These are phyloP conservation scores for Histomonas meleagridis DNA, from an alignment of 208 protist genomes.

Conservation along the genomic window DNA sequence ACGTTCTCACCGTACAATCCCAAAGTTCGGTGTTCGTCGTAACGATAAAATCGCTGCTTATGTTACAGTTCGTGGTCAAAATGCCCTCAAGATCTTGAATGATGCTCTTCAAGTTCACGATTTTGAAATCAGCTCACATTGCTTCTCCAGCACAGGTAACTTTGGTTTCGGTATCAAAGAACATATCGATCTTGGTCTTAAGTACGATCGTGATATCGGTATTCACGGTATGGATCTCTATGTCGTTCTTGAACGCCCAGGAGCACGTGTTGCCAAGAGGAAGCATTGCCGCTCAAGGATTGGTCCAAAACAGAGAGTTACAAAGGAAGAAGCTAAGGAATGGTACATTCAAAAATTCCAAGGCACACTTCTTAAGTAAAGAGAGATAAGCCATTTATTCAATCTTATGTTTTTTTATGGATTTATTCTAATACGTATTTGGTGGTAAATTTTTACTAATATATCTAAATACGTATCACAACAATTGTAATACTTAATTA, in stretches of 20 bases:
- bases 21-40: conserved; percentile 93
- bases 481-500: too few species aligned
- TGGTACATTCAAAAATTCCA: conserved; percentile 97
- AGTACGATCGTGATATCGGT: conserved; percentile 97
- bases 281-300: conserved; percentile 69
- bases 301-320: conserved; percentile 77
- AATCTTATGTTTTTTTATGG: too few species aligned
- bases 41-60: conserved; percentile 98
- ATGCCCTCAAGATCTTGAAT: conserved; percentile 95
- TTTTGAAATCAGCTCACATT: conserved; percentile 90
- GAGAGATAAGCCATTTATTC: too few species aligned
- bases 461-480: too few species aligned
- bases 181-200: conserved; percentile 99
- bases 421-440: too few species aligned
- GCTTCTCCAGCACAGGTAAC: conserved; percentile 78
- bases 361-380: conserved; percentile 56
- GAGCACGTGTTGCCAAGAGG: conserved; percentile 74
- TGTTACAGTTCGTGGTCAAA: conserved; percentile 94
- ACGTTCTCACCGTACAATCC: conserved; percentile 82
- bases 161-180: conserved; percentile 99
- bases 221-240: conserved; percentile 91
- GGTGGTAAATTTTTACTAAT: too few species aligned
- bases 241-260: conserved; percentile 89
- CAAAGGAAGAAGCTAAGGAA: conserved; percentile 86
- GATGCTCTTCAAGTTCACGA: conserved; percentile 95